Evolutionary conservation across 129 eudicot species (phyloP).

Genomic region (carrot (Daucus carota)): DH1_v3.0 NC_030385.2:42871001-42871500

Average conservation of each 20-base stretch:
- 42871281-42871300: conserved; percentile 15
- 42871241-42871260: conserved; percentile 23
- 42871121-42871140: conserved; percentile 8
- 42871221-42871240: conserved; percentile 13
- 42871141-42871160: conserved; percentile 42
- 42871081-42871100: conserved; percentile 82
- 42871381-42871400: conserved; percentile 21
- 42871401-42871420: neutral
- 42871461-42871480: neutral
- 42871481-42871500: neutral
- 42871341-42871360: conserved; percentile 22
- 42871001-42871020: neutral
- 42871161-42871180: conserved; percentile 68
- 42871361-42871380: conserved; percentile 39
- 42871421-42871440: neutral
- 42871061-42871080: neutral
- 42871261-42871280: conserved; percentile 13
- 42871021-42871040: neutral
- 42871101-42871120: conserved; percentile 17
- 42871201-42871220: conserved; percentile 15
- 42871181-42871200: conserved; percentile 8
- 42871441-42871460: conserved; percentile 6
- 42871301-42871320: neutral
- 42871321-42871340: conserved; percentile 22
- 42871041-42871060: neutral